Base-by-base conservation (phyloP, 345 rosid genomes). In the Laguncularia racemosa region DNA sequence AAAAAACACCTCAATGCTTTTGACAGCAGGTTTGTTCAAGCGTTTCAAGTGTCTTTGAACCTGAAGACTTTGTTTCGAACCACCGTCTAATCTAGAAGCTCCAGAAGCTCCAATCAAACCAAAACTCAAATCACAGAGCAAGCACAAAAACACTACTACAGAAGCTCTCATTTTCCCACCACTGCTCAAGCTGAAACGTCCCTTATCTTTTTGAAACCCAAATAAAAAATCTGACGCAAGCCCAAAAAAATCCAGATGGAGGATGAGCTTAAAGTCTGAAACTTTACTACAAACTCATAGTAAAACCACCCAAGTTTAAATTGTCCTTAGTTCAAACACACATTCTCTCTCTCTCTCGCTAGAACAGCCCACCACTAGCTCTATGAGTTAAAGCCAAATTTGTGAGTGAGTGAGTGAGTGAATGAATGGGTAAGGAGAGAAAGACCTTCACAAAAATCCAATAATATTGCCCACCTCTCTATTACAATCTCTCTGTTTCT, bases 21-120 rank as follows among this genome's bases (percentile, higher is more conserved):
- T 82, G 45, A 84, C 82, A 52, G 92, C 75, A 16, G 90, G 77
- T 73, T 93, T 93, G 82, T 93, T 93, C 73, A 93, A 62, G 55
- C 96, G 89, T 45, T 85, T 82, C 85, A 93, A 72, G 71, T 84
- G 99, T 65, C 83, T 89, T 63, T 79, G 78, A 26, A 89, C 92
- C 67, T 85, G 81, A 51, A 89, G 75, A 56, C 75, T 85, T 80
- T 79, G 96, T 73, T 73, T 85, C 33, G 86, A 76, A 6, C 56
- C 67, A 12, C 62, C 81, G 28, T 84, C 63, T 18, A 85, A 55
- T 69, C 99, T 82, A 13, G 95, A 78, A 14, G 83, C 91, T 56
- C n/a, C 76, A 18, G 81, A n/a, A n/a, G n/a, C n/a, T n/a, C n/a
- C n/a, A n/a, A n/a, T 66, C 19, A 73, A 56, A 12, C 81, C 76